Conservation (phyloP, 257 asterid species). For the Eustoma russellianum region DNA sequence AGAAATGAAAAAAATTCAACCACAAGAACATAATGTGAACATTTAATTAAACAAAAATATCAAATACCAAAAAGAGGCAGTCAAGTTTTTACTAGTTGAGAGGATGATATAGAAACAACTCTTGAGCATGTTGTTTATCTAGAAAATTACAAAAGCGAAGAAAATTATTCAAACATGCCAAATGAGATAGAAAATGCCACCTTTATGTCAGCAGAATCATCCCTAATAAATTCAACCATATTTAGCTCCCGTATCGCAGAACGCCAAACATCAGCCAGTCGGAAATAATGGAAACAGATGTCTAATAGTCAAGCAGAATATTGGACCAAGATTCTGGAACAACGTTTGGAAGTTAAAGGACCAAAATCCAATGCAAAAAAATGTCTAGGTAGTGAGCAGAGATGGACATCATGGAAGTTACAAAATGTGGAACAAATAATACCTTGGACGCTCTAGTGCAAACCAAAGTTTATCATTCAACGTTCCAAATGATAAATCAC, state of each 20-base stretch:
- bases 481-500: constrained; percentile 33
- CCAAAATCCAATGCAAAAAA: too few relatives aligned
- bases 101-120: too few relatives aligned
- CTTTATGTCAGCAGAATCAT: constrained; percentile 55
- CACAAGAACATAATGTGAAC: too few relatives aligned
- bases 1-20: too few relatives aligned
- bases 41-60: too few relatives aligned
- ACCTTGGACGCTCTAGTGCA: constrained; percentile 74
- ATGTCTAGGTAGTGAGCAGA: too few relatives aligned
- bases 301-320: constrained; percentile 4
- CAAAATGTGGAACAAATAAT: constrained; percentile 13
- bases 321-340: not conserved
- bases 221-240: constrained; percentile 34
- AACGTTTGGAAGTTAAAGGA: too few relatives aligned
- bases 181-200: constrained; percentile 30
- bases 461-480: constrained; percentile 55
- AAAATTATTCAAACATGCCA: too few relatives aligned
- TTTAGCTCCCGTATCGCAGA: constrained; percentile 54
- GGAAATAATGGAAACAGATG: constrained; percentile 2
- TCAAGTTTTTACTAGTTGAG: too few relatives aligned
- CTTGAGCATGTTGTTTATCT: too few relatives aligned
- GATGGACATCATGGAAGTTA: not conserved
- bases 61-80: too few relatives aligned
- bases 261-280: constrained; percentile 67
- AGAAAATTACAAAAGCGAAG: too few relatives aligned